Base-by-base conservation (phyloP, 1,284 basidiomycete species). In the Coniferiporia sulphurascens region DNA sequence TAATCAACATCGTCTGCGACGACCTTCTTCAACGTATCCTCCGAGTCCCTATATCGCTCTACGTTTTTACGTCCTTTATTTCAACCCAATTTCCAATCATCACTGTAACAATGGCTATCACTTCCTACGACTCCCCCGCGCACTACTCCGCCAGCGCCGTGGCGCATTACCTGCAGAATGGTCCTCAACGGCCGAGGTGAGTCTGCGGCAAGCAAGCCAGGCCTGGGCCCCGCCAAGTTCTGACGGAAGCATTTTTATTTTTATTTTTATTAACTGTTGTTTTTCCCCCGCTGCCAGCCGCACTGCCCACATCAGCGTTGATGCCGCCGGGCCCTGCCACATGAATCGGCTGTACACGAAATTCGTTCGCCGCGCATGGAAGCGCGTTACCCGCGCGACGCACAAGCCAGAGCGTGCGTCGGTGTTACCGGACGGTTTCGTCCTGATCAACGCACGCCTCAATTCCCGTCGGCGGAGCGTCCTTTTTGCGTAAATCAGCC, bases 321-420 rank as follows among this genome's bases (percentile, higher is more conserved):
- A 27, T 22, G 27, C 34, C 19, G n/a, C n/a, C 2, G 10, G 27
- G 15, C 19, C 56, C 32, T 48, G 48, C 51, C 44, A 51, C 36
- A 4, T 58, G 50, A 53, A 63, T 51, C 15, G 38, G 41, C 45
- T 52, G 48, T 74, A 73, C 64, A 70, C 75, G 32, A 83, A 82
- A 64, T 75, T 75, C 65, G 54, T 87, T 59, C 77, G 84, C 65
- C 83, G 85, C 52, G 75, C 78, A 13, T 87, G 85, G 85, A 87
- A 87, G 67, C 72, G 76, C 44, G 70, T 86, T 65, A 85, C 83
- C 34, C 73, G 76, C 38, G 73, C 73, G 35, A 76, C 81, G 43
- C 81, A 80, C 63, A 82, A 76, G 61, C 72, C 73, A 35, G 74
- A 78, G 38, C 79, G 81, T 50, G 74, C 76, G 4, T 84, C 84